phyloP scores from a whole-genome alignment of 148 eudicot species.

The Vaccinium vitisidaea region DNA sequence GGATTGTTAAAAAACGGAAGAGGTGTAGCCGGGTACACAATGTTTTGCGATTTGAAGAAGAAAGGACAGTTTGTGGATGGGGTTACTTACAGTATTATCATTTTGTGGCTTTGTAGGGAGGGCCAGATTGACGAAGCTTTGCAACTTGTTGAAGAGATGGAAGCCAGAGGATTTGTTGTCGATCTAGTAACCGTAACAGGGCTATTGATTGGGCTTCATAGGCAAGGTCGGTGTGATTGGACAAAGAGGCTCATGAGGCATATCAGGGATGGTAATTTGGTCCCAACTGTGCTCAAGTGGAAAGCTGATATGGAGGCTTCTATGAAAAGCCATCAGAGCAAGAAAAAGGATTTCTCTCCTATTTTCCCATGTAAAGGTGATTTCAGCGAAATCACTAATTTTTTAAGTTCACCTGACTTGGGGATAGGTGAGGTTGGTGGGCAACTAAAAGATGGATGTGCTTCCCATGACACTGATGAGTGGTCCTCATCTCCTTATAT shows the following conservation, averaged over 20 bases:
- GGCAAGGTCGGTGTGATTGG: slow-evolving; percentile 61
- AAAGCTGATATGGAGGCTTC: slow-evolving; percentile 72
- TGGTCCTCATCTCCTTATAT: slow-evolving; percentile 90
- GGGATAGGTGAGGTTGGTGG: slow-evolving; percentile 23
- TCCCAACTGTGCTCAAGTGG: slow-evolving; percentile 64
- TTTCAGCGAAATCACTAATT: slow-evolving; percentile 43
- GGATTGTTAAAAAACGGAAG: slow-evolving; percentile 78
- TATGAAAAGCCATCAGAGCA: slow-evolving; percentile 41
- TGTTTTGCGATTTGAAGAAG: slow-evolving; percentile 75
- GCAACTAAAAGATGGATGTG: slow-evolving; percentile 23
- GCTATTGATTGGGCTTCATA: slow-evolving; percentile 53
- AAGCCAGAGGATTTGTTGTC: slow-evolving; percentile 70
- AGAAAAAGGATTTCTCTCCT: slow-evolving; percentile 58
- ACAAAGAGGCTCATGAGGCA: slow-evolving; percentile 66
- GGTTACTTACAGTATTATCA: slow-evolving; percentile 68
- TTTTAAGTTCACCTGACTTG: slow-evolving; percentile 23
- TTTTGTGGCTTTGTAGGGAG: slow-evolving; percentile 64
- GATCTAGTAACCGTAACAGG: slow-evolving; percentile 77
- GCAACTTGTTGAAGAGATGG: slow-evolving; percentile 79
- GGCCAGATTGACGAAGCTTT: slow-evolving; percentile 54
- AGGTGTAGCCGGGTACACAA: slow-evolving; percentile 59
- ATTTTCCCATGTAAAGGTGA: slow-evolving; percentile 59
- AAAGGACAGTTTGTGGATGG: slow-evolving; percentile 79
- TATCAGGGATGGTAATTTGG: slow-evolving; percentile 57
- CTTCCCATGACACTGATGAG: slow-evolving; percentile 35